Evolutionary conservation across 2,329 filamentous ascomycete species (phyloP).

Genomic region (Xylariaceae sp.): DNA sequence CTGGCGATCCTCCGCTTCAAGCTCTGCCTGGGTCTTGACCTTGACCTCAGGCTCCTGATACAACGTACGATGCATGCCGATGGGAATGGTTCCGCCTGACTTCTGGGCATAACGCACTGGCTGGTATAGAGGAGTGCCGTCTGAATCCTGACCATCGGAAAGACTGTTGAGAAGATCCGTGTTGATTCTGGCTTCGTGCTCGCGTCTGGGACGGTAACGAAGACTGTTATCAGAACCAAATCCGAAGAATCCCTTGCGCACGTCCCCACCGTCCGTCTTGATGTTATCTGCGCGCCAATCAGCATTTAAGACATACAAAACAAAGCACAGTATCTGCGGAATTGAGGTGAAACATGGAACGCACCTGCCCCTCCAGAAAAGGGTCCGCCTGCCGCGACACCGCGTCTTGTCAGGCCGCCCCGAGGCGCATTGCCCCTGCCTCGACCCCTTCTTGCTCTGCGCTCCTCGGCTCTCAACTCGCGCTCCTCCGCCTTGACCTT

Average conservation of each 20-base stretch:
- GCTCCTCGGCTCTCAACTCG: constrained; percentile 30
- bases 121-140: constrained; percentile 42
- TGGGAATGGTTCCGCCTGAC: constrained; percentile 40
- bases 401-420: constrained; percentile 29
- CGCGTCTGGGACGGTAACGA: constrained; percentile 39
- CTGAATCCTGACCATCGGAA: constrained; percentile 38
- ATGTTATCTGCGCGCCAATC: constrained; percentile 24
- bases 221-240: constrained; percentile 34
- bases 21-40: constrained; percentile 52
- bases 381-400: constrained; percentile 33
- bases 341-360: neutral
- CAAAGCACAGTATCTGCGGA: neutral
- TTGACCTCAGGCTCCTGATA: constrained; percentile 50
- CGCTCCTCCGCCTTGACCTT: constrained; percentile 33
- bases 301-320: neutral
- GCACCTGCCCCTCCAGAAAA: constrained; percentile 33
- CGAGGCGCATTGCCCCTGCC: constrained; percentile 33
- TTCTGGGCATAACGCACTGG: constrained; percentile 30
- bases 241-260: constrained; percentile 25
- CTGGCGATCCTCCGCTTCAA: constrained; percentile 48
- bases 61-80: constrained; percentile 51
- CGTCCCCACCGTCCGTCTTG: constrained; percentile 21
- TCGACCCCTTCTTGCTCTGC: constrained; percentile 35
- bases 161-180: constrained; percentile 49
- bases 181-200: constrained; percentile 48